Evolutionary conservation across 2,329 filamentous ascomycete species (phyloP).

Genomic region (Diaporthe sp.): DNA sequence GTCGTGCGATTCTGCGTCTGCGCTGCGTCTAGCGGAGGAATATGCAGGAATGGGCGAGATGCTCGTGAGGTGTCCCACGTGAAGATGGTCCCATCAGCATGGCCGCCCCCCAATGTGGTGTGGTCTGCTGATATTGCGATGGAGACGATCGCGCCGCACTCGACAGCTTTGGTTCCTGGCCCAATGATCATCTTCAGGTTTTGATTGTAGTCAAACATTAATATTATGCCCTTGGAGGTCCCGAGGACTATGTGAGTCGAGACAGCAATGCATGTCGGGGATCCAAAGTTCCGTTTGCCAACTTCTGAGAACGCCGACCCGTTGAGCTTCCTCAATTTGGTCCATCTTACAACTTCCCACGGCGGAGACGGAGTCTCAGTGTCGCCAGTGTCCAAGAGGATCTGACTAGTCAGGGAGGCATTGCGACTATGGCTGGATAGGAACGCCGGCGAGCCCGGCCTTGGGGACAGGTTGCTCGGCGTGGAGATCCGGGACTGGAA

Average conservation of each 20-base stretch:
- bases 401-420: conserved; percentile 81
- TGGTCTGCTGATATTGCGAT: conserved; percentile 95
- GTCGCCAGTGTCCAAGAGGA: conserved; percentile 73
- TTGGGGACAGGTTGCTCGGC: conserved; percentile 71
- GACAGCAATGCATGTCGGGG: conserved; percentile 89
- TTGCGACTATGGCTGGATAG: conserved; percentile 84
- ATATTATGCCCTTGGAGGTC: conserved; percentile 92
- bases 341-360: conserved; percentile 99
- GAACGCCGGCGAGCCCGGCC: conserved; percentile 84
- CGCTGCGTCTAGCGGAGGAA: conserved; percentile 79
- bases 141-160: conserved; percentile 89
- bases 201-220: conserved; percentile 98
- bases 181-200: conserved; percentile 95
- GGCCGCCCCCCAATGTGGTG: conserved; percentile 89
- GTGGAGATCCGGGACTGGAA: conserved; percentile 89
- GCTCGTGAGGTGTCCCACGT: conserved; percentile 93
- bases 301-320: conserved; percentile 92
- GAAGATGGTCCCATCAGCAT: conserved; percentile 92
- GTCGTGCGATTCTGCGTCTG: conserved; percentile 75
- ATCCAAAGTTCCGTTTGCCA: conserved; percentile 92
- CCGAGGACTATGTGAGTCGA: conserved; percentile 91
- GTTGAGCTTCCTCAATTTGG: conserved; percentile 89
- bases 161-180: conserved; percentile 91
- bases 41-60: conserved; percentile 89
- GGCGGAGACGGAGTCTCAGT: conserved; percentile 82